Evolutionary conservation across 768 basidiomycete genomes (phyloP), one percentile per base, ranked within the genome.

Genomic region (Russula compacta): DNA sequence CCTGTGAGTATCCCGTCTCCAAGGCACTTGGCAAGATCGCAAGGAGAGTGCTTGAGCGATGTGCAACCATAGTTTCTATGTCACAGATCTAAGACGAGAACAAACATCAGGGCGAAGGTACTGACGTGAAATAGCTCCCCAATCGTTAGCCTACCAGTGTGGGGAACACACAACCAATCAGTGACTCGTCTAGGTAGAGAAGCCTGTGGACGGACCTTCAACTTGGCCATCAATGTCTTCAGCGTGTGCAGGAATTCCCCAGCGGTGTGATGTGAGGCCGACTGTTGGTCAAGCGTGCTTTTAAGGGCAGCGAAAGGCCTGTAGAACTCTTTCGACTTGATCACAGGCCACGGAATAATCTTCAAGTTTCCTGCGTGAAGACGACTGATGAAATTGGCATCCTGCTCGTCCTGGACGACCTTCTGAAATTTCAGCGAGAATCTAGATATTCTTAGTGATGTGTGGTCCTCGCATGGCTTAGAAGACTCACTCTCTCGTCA

Each of bases 291-390:
- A 6, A 86, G 69, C 4, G 71, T 72, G 51, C 70, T 71, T 62
- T 80, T 82, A 21, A 86, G 63, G 0, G 71, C 68, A 0, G 73
- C 71, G 56, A 85, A 84, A 17, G 83, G 67, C 5, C 69, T 73
- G 64, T 86, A 86, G 67, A 86, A 86, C 33, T 83, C 77, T 44
- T 71, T 76, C 0, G 84, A 84, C 61, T 83, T 81, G 32, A 86
- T 84, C 42, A 86, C 82, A 0, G 83, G 83, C 84, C 84, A 86
- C 2, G 84, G 84, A 15, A 85, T 76, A 10, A 86, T 85, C 47
- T 75, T 75, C 7, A 85, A 66, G 53, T 76, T 75, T 0, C 83
- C 83, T 0, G 75, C 75, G 56, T 86, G 85, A 6, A 85, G 75
- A 1, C 76, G 78, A 32, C 81, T 79, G 58, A 86, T 84, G 66